Base-by-base conservation (phyloP, 805 yeast species). In the Myxozyma geophila region DNA sequence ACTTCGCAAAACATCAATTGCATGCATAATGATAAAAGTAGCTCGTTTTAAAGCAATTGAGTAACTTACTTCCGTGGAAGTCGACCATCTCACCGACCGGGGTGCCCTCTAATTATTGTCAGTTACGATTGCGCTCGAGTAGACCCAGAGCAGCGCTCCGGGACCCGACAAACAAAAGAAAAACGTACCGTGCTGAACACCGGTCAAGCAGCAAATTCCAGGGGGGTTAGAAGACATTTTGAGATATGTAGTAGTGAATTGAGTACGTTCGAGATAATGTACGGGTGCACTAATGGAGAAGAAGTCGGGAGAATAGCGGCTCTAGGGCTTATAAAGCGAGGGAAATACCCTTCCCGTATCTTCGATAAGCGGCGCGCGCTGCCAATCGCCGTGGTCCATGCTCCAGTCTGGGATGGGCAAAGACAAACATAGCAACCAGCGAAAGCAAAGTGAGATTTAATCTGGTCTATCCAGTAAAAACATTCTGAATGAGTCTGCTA, bases 131-230 rank as follows among this genome's bases (percentile, higher is more conserved):
- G 57, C 37, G 36, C 36, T 28, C n/a, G n/a, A 36, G 35, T 5
- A 17, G 17, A 40, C 37, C 28, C 35, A 33, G 23, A 2, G 17
- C 43, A 7, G 36, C 50, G 21, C 47, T 3, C 28, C 28, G 28
- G 5, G 28, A 28, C 28, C 28, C 28, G 5, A 28, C 28, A 28
- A 28, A 43, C 43, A 33, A 21, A 50, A n/a, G 8, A 13, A n/a
- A 23, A 13, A 56, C 67, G 35, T 48, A 66, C 69, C 69, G 49
- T 66, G 69, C 60, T 66, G 57, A 28, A 66, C 67, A 28, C 69
- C 69, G 49, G 68, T 59, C 40, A 63, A 60, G 68, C 69, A 66
- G 69, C 69, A 66, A 21, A 44, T 37, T 56, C 69, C 69, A 50
- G 69, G 69, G 35, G 65, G 51, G 58, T 51, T 58, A n/a, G 69